Percentiles rank a stretch among this genome's conserved stretches.
Evolutionary conservation across 2,329 filamentous ascomycete genomes (phyloP).

Genomic region (Hansfordia pulvinata): DNA sequence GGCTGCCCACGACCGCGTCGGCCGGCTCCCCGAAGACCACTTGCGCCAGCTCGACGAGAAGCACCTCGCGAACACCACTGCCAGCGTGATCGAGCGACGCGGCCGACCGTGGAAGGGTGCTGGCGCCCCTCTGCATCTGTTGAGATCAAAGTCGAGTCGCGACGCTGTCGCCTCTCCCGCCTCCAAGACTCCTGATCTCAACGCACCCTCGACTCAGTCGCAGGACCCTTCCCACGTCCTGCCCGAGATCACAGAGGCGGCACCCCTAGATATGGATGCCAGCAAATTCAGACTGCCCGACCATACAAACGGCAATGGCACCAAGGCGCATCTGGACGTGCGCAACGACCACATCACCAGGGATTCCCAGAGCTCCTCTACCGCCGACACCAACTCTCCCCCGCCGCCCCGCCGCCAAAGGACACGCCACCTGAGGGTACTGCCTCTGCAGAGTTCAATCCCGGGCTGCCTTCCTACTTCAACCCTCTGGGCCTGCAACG

Average conservation of each 20-base stretch:
- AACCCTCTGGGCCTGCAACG: constrained; percentile 52
- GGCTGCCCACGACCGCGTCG: constrained; percentile 33
- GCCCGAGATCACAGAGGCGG: constrained; percentile 35
- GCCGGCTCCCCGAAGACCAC: constrained; percentile 57
- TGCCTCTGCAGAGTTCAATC: constrained; percentile 27
- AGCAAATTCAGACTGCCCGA: constrained; percentile 65
- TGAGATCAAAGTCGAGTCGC: constrained; percentile 17
- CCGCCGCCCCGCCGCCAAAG: constrained; percentile 33
- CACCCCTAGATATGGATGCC: constrained; percentile 51
- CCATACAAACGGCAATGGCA: constrained; percentile 53
- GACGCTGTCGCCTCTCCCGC: constrained; percentile 13
- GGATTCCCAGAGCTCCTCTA: constrained; percentile 23
- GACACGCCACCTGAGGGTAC: constrained; percentile 31
- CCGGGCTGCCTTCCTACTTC: constrained; percentile 48
- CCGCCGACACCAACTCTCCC: constrained; percentile 20
- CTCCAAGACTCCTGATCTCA: constrained; percentile 10
- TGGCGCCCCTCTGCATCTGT: constrained; percentile 32
- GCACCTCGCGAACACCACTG: constrained; percentile 41
- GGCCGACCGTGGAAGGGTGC: constrained; percentile 62
- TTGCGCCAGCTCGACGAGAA: constrained; percentile 56
- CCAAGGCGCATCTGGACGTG: constrained; percentile 45
- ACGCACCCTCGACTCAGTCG: constrained; percentile 11
- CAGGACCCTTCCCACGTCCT: constrained; percentile 15
- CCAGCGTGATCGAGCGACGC: constrained; percentile 43
- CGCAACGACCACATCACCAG: constrained; percentile 44